Evolutionary conservation across 2,329 filamentous ascomycete genomes (phyloP), one percentile per base, ranked within the genome.

Genomic region (Alternaria tenuissima): DNA sequence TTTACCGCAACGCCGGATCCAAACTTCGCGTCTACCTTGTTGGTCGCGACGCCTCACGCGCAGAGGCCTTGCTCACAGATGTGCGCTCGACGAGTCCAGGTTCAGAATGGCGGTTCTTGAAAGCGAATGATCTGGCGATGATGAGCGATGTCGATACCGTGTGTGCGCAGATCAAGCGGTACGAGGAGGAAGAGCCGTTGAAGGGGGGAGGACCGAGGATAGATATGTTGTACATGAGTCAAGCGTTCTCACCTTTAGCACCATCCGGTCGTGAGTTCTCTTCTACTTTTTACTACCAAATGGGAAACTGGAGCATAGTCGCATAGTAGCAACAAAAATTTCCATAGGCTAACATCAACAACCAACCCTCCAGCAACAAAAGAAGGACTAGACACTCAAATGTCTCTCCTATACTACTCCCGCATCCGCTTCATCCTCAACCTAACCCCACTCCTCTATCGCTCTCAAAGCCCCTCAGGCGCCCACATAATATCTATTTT

Each of bases 211-310:
- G 12, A 7, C 55, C 75, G 20, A 73, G 74, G 57, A 53, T 80
- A 22, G 78, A 80, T 63, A 66, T 75, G 16, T 46, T 81, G 24
- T 72, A 78, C 20, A 64, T 73, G 63, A 70, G 66, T 28, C 74
- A 77, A 47, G 77, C 67, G 6, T 64, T 66, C 16, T 66, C 69
- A 12, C 65, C 68, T 5, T 3, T 68, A 51, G 72, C 63, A 39
- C 84, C 87, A 65, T 75, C 77, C 28, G 78, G 78, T 28, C 80
- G 89, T 59, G 86, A 20, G 55, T 55, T 4, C 7, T 30, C 28
- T 30, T 30, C 9, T 30, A 11, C 11, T 30, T 30, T 5, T 30
- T 12, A 30, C 9, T 30, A 30, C 11, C 28, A 30, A 4, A 30
- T 30, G 11, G 2, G 28, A 11, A 30, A 30, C 9, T 5, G 28